Conservation (phyloP, 768 basidiomycete genomes). For the Paxillus rubicundulus region DNA sequence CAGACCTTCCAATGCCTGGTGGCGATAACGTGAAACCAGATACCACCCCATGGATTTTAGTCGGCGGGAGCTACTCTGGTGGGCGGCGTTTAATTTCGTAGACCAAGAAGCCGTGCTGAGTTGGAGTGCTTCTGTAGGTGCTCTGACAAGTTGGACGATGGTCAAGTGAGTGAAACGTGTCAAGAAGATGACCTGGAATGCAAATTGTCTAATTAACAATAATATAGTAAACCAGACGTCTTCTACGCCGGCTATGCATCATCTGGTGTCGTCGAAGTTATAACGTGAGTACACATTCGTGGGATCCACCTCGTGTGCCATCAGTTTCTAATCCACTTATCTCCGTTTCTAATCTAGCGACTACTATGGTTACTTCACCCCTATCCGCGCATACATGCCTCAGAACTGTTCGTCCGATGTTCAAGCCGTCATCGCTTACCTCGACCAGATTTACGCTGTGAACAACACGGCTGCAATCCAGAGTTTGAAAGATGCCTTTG, state of each 20-base stretch:
- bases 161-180: constrained; percentile 47
- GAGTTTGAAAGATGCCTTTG: constrained; percentile 55
- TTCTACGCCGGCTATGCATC: constrained; percentile 45
- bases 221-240: constrained; percentile 36
- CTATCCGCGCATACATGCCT: constrained; percentile 66
- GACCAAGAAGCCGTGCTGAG: neutral
- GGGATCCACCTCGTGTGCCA: neutral
- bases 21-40: constrained; percentile 60
- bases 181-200: neutral
- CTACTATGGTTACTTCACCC: constrained; percentile 60
- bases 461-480: constrained; percentile 48
- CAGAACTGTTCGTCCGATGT: constrained; percentile 73
- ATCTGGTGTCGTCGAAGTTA: constrained; percentile 46
- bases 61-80: constrained; percentile 45
- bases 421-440: constrained; percentile 55
- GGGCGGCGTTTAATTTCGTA: neutral
- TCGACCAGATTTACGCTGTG: constrained; percentile 55
- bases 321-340: neutral
- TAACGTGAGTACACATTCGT: constrained; percentile 31
- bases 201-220: neutral
- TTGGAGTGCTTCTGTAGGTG: constrained; percentile 20
- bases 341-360: constrained; percentile 10
- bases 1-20: constrained; percentile 62
- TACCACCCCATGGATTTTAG: constrained; percentile 40
- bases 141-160: constrained; percentile 63